These are phyloP conservation scores for Geosmithia flava DNA, from an alignment of 2,329 filamentous ascomycete genomes.

Conservation along the genomic window DNA sequence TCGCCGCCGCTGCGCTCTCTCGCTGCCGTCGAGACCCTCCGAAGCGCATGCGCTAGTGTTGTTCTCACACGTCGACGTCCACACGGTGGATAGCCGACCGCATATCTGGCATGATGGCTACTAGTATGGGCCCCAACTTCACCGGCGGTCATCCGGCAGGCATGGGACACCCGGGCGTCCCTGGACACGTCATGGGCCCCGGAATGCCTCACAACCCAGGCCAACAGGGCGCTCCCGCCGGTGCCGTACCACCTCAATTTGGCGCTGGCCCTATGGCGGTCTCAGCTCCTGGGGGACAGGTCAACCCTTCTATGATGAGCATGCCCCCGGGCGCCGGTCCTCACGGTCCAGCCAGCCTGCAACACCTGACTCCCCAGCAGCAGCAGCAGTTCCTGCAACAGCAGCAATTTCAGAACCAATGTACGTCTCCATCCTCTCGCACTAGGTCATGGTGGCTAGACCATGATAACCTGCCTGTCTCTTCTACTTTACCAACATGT, in stretches of 20 bases:
- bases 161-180: conserved; percentile 61
- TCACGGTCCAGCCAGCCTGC: conserved; percentile 53
- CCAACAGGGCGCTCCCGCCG: conserved; percentile 55
- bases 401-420: conserved; percentile 15
- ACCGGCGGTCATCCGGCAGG: conserved; percentile 50
- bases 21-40: not conserved
- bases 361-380: conserved; percentile 55
- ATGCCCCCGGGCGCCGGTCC: conserved; percentile 59
- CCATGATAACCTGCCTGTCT: not conserved
- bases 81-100: conserved; percentile 44
- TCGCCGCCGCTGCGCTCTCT: too few relatives aligned
- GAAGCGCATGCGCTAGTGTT: conserved; percentile 34
- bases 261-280: conserved; percentile 53
- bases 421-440: not conserved
- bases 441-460: not conserved
- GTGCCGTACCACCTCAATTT: conserved; percentile 54
- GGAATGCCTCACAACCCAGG: conserved; percentile 57
- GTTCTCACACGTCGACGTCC: conserved; percentile 40
- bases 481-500: not conserved
- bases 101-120: conserved; percentile 50
- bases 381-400: conserved; percentile 46
- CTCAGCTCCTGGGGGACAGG: conserved; percentile 58
- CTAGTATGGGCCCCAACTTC: conserved; percentile 50
- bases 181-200: conserved; percentile 50
- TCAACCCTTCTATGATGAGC: conserved; percentile 65